These are phyloP conservation scores for Penstemon barbatus DNA, from an alignment of 257 asterid species.

Conservation along the genomic window DNA sequence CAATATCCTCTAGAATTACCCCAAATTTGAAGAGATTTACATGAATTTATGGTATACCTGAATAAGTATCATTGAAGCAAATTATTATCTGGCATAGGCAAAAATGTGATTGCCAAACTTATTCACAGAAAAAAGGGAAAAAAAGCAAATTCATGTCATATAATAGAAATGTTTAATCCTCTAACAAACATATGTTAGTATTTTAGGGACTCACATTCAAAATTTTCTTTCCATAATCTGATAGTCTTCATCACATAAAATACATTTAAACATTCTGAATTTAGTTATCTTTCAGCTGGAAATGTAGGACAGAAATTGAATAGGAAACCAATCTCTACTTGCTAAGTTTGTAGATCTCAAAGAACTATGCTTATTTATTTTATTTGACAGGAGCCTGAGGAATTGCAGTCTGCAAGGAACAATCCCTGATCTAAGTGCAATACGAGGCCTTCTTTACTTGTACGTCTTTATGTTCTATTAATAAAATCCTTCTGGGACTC, in stretches of 20 bases:
- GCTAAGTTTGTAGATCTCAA: not conserved
- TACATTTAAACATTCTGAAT: too few species aligned
- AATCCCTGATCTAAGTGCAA: slow-evolving; percentile 46
- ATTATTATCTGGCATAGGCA: not conserved
- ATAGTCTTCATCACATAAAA: too few species aligned
- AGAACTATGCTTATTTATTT: not conserved
- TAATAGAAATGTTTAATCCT: too few species aligned
- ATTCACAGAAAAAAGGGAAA: too few species aligned
- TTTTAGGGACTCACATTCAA: too few species aligned
- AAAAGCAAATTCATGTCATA: too few species aligned
- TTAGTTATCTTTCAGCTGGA: not conserved
- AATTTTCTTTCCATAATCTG: too few species aligned
- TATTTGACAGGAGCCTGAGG: slow-evolving; percentile 49
- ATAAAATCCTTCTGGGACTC: not conserved
- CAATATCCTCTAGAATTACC: too few species aligned
- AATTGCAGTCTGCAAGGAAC: slow-evolving; percentile 57
- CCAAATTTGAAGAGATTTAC: not conserved
- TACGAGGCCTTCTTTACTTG: slow-evolving; percentile 47
- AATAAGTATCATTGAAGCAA: not conserved
- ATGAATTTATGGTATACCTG: not conserved
- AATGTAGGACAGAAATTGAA: not conserved
- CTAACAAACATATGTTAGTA: too few species aligned
- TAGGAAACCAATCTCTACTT: not conserved
- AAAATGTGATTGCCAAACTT: too few species aligned
- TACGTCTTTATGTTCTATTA: slow-evolving; percentile 26